A percentile compares a stretch with the other conserved stretches of the same genome.
Conservation (phyloP, 345 rosid species). For the Toxicodendron radicans region DNA sequence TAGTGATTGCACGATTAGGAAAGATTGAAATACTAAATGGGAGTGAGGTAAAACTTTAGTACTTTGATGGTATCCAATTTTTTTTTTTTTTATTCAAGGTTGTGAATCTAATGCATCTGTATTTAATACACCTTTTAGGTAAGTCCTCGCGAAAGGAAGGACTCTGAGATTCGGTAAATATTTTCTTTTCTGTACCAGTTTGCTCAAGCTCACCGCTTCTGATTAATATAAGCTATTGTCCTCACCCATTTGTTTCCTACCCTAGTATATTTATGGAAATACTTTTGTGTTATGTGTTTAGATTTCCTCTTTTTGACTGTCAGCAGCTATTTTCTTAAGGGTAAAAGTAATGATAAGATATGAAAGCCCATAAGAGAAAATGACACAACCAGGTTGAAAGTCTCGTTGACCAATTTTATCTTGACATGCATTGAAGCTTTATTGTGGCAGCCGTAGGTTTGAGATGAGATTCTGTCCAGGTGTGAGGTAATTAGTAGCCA, state of each 20-base stretch:
- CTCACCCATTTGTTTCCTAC: not conserved
- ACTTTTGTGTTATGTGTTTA: not conserved
- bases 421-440: not conserved
- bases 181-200: not conserved
- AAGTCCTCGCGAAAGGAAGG: slow-evolving; percentile 82
- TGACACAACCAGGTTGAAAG: not conserved
- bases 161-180: slow-evolving; percentile 87
- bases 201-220: not conserved
- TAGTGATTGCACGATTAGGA: slow-evolving; percentile 70
- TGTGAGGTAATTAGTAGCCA: not conserved
- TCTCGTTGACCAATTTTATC: not conserved
- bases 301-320: not conserved
- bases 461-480: not conserved
- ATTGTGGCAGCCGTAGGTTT: not conserved
- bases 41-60: slow-evolving; percentile 72
- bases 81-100: slow-evolving; percentile 15
- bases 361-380: not conserved
- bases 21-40: slow-evolving; percentile 84
- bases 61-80: not conserved
- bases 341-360: too few species aligned
- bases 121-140: slow-evolving; percentile 46
- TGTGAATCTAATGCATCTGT: slow-evolving; percentile 18
- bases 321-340: not conserved
- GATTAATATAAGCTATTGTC: slow-evolving; percentile 9
- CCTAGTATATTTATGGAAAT: not conserved